Percentiles rank a stretch among this genome's conserved stretches.
These are phyloP conservation scores for Cryptosporidium sp. DNA, from an alignment of 169 alveolate species.

Conservation along the genomic window DNA sequence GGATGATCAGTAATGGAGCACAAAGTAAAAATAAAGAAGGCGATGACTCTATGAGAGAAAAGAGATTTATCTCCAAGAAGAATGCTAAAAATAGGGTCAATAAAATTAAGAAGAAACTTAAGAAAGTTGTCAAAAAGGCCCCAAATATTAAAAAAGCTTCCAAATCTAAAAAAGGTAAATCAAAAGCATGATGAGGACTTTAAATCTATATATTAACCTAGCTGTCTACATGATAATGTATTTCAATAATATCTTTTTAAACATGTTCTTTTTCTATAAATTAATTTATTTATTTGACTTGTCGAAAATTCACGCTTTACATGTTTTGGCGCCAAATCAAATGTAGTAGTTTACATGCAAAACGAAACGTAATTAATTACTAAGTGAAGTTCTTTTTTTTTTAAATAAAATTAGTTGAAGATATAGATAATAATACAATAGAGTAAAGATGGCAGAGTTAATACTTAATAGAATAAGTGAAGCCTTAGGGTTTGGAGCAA, in stretches of 20 bases:
- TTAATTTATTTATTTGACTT: neutral
- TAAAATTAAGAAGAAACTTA: slow-evolving; percentile 2
- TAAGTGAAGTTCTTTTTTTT: neutral
- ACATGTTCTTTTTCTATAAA: neutral
- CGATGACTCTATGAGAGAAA: neutral
- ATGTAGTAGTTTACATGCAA: slow-evolving; percentile 17
- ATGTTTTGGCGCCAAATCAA: slow-evolving; percentile 27
- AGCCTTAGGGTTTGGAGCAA: neutral
- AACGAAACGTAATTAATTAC: neutral
- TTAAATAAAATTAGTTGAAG: neutral
- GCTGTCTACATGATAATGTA: neutral
- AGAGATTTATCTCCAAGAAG: neutral
- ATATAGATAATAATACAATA: neutral
- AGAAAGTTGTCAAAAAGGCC: neutral
- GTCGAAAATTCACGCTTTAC: neutral
- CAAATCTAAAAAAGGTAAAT: neutral
- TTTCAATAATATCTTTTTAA: neutral
- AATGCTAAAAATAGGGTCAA: neutral
- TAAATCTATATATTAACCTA: neutral
- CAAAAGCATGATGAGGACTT: neutral
- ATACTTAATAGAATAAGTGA: neutral
- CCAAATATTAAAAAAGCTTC: neutral
- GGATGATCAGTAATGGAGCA: neutral
- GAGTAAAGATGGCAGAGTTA: neutral
- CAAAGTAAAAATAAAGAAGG: neutral